A percentile compares a stretch with the other conserved stretches of the same genome.
phyloP scores from a whole-genome alignment of 2,329 filamentous ascomycete genomes.

The Diaporthe citrichinensis region DNA sequence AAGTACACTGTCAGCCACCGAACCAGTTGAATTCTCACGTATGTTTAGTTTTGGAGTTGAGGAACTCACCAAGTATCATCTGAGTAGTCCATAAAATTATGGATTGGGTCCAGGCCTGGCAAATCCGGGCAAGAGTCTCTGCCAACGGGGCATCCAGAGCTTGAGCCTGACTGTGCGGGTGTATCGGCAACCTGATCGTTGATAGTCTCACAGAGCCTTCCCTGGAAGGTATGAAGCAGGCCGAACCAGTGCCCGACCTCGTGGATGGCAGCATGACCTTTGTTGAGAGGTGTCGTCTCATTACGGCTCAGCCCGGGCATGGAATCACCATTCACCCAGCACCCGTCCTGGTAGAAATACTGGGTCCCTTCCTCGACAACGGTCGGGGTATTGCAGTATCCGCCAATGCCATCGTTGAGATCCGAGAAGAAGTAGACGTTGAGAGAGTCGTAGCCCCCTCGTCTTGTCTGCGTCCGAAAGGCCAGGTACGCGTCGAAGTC shows the following conservation, averaged over 20 bases:
- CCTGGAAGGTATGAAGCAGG: conserved; percentile 59
- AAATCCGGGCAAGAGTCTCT: conserved; percentile 21
- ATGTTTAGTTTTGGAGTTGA: too few relatives aligned
- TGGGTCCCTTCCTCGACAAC: conserved; percentile 6
- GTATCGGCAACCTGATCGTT: conserved; percentile 60
- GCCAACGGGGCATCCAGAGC: conserved; percentile 8
- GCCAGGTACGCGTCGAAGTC: conserved; percentile 23
- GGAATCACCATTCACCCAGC: conserved; percentile 11
- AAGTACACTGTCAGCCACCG: too few relatives aligned
- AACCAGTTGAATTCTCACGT: too few relatives aligned
- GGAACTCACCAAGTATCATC: conserved; percentile 3
- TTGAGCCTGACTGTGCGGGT: conserved; percentile 43
- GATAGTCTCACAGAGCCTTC: conserved; percentile 51
- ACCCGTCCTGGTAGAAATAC: conserved; percentile 28
- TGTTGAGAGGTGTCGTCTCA: conserved; percentile 45
- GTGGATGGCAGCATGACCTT: conserved; percentile 60
- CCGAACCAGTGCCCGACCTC: conserved; percentile 63
- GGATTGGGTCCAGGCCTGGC: conserved; percentile 28
- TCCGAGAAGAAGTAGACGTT: conserved; percentile 34
- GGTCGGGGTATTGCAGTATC: conserved; percentile 5
- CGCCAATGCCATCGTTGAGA: not conserved
- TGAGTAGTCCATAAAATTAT: conserved; percentile 33
- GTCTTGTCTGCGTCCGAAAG: not conserved
- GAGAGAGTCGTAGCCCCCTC: conserved; percentile 28
- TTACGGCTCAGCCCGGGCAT: conserved; percentile 31